Base-by-base conservation (phyloP, 306 rosid species). In the Cicer pinnatifidum region DNA sequence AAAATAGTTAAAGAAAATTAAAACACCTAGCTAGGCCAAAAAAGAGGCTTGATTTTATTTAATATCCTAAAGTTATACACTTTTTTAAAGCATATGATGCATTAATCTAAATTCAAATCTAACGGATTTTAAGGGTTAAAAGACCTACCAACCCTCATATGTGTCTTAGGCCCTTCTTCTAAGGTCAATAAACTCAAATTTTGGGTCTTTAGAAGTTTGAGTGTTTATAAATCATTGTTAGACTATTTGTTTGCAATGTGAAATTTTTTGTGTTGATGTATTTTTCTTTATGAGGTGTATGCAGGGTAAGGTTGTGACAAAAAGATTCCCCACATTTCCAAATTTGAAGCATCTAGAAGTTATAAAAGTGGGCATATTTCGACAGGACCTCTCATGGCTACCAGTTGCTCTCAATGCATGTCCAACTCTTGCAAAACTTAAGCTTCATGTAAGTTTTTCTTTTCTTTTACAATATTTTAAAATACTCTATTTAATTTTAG, bases 371-470 rank as follows among this genome's bases (percentile, higher is more conserved):
- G 48, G 47, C 5, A 28, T 43, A 61, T 0, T 5, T 9, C 38
- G 40, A n/a, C 78, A 72, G 8, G 77, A 80, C 16, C 46, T 50
- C 1, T 62, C 56, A 1, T 84, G 80, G 84, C 74, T 80, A 46
- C 69, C 66, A 0, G 1, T 11, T 11, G 37, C 60, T 10, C 82
- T 83, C 1, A 61, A 60, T 63, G 64, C 59, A 0, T 76, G 76
- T 16, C 84, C 87, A 28, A 9, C 41, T 23, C 84, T 83, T 7
- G 2, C 1, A 52, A 83, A 20, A 76, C 53, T 83, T 45, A 76
- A 73, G 56, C 46, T 81, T 6, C 82, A 84, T 59, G 84, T 84
- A 60, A 51, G 79, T 66, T 43, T 63, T 28, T 6, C 10, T 3
- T 39, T 6, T 8, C 13, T 40, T 7, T 39, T 17, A 56, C 11